Evolutionary conservation across 2,329 filamentous ascomycete species (phyloP).

Genomic region (Fusarium dlaminii): DNA sequence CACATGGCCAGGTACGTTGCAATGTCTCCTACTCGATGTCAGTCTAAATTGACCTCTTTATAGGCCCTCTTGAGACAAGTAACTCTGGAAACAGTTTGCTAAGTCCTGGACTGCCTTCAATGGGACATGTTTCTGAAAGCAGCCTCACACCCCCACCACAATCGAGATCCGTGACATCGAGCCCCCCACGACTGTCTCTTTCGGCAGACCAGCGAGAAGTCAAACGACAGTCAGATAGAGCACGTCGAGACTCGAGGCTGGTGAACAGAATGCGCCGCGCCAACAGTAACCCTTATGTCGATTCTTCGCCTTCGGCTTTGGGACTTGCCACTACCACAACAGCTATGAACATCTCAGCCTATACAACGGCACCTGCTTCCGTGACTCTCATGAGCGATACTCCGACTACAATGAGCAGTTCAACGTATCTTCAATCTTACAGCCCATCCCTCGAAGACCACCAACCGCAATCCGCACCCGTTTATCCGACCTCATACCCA

Average conservation of each 20-base stretch:
- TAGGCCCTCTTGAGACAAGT: slow-evolving; percentile 50
- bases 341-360: slow-evolving; percentile 58
- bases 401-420: slow-evolving; percentile 53
- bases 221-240: slow-evolving; percentile 69
- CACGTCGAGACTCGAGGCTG: slow-evolving; percentile 66
- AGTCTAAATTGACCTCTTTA: not conserved
- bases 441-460: slow-evolving; percentile 58
- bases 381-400: slow-evolving; percentile 63
- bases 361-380: slow-evolving; percentile 60
- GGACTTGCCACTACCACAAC: slow-evolving; percentile 51
- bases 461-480: slow-evolving; percentile 47
- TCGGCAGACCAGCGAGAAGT: slow-evolving; percentile 70
- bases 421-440: slow-evolving; percentile 61
- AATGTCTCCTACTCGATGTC: not conserved
- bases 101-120: slow-evolving; percentile 57
- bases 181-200: slow-evolving; percentile 64
- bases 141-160: slow-evolving; percentile 61
- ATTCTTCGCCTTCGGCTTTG: slow-evolving; percentile 49
- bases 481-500: slow-evolving; percentile 48
- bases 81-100: slow-evolving; percentile 49
- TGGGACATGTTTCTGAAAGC: slow-evolving; percentile 58
- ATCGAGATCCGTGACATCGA: slow-evolving; percentile 65
- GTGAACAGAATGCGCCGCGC: slow-evolving; percentile 60
- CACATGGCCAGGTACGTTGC: slow-evolving; percentile 58
- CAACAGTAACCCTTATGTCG: slow-evolving; percentile 57